Base-by-base conservation (phyloP, 306 rosid species). In the Cicer arietinum region DNA sequence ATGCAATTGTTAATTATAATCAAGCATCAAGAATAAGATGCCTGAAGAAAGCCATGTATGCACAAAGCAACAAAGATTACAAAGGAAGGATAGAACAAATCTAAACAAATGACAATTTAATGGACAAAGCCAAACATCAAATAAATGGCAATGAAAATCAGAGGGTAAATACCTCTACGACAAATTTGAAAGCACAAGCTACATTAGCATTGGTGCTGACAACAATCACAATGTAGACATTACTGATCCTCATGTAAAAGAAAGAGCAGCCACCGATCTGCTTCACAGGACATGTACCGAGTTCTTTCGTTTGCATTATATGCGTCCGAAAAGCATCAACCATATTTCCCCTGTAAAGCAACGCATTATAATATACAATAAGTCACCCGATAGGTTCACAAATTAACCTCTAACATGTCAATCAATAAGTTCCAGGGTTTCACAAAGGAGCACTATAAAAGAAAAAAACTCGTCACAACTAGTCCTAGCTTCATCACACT, bases 181-280 rank as follows among this genome's bases (percentile, higher is more conserved):
- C 98, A 82, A 95, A 95, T 89, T 92, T 95, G 89, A 95, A 95
- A 42, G 99, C 96, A 16, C 99, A 95, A 67, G 98, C 99, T 64
- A 92, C 96, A 81, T 95, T 95, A 30, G 99, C 98, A 79, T 95
- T 95, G 92, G 92, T 90, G 90, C 99, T 90, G 84, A 95, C 99
- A 59, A 95, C 99, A 79, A 92, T 95, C 40, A 80, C 75, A 10
- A 80, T 67, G 57, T 66, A 74, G 90, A 90, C 86, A 56, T 94
- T 94, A 87, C 99, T 95, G 63, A 95, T 89, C 88, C 95, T 89
- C 98, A 90, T 95, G 86, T 95, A 95, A 83, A 89, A 89, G 91
- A 95, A 95, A 67, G 97, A 90, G 84, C 97, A 91, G 25, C 95
- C 96, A 69, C 99, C 96, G 77, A 95, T 92, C 88, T 95, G 96